Evolutionary conservation across 192 early-diverging fungal genomes (phyloP), one percentile per base, ranked within the genome.

Genomic region (Jimgerdemannia flammicorona): DNA sequence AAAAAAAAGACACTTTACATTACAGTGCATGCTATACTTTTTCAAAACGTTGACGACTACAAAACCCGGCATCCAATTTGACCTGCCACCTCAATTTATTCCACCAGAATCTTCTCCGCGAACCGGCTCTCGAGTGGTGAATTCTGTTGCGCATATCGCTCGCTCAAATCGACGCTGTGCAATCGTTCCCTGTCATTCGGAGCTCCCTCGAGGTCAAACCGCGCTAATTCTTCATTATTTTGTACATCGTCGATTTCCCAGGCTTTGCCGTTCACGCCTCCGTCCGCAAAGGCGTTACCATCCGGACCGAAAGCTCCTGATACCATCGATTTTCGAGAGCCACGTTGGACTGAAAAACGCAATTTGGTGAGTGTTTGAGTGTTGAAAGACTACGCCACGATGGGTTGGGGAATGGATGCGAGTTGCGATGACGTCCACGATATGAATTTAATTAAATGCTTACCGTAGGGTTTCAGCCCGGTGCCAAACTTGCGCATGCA

Each of bases 401-500:
- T 59, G 49, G 49, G 14, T 59, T 6, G 49, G 6, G 49, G 49
- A 59, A 59, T 59, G 49, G 29, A 29, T 29, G 29, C 29, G 29
- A 29, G 29, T 29, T 29, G 29, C 49, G 49, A 59, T 59, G 49
- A 59, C 14, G 49, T 29, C 1, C 29, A 29, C 29, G 29, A 1
- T 29, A 29, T 29, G 29, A 29, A 29, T 29, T 29, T 0, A 29
- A 29, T 29, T 29, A 59, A 14, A 14, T 10, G 67, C 66, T 83
- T 75, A 67, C 78, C 81, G 64, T 75, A 76, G 67, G 81, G 75
- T 59, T 83, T 69, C 11, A 83, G 49, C 17, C 81, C 81, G 43
- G 66, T 65, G 40, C 69, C 78, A 43, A 83, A 83, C 39, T 83
- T 83, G 8, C 66, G 59, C 81, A 79, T 77, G 42, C 78, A 79